These are phyloP conservation scores for Tylopilus subfusipes DNA, from an alignment of 768 basidiomycete species.

Conservation along the genomic window DNA sequence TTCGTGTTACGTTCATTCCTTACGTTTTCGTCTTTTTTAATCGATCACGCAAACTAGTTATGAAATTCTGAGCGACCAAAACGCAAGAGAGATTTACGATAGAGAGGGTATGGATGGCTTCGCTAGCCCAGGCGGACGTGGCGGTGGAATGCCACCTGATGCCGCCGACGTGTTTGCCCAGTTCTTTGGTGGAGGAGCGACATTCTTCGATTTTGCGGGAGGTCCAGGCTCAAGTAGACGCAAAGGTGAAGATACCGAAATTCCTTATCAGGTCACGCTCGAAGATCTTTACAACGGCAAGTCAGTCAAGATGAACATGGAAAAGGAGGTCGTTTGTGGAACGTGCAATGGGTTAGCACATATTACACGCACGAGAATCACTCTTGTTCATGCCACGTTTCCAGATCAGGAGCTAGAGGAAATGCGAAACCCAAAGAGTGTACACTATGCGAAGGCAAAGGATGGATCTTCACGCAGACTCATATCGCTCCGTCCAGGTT, in stretches of 20 bases:
- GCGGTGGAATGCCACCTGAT: conserved; percentile 44
- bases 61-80: conserved; percentile 72
- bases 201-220: conserved; percentile 67
- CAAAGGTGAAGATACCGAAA: conserved; percentile 69
- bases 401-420: conserved; percentile 76
- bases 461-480: conserved; percentile 60
- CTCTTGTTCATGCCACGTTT: conserved; percentile 4
- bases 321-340: conserved; percentile 76
- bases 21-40: conserved; percentile 4
- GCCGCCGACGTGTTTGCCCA: conserved; percentile 70
- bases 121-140: conserved; percentile 43
- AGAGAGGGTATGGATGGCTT: conserved; percentile 68
- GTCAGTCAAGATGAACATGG: conserved; percentile 82
- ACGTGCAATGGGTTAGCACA: conserved; percentile 70
- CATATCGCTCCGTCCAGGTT: conserved; percentile 48
- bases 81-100: conserved; percentile 72
- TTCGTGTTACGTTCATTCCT: conserved; percentile 38
- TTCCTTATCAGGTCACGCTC: conserved; percentile 80
- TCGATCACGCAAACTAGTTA: conserved; percentile 47
- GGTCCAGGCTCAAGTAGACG: conserved; percentile 43
- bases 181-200: conserved; percentile 57
- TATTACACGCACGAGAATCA: not conserved
- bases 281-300: conserved; percentile 95
- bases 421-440: conserved; percentile 85
- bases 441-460: conserved; percentile 78